Evolutionary conservation across 1,284 basidiomycete species (phyloP).

Genomic region (Rhodotorula sp.): DNA sequence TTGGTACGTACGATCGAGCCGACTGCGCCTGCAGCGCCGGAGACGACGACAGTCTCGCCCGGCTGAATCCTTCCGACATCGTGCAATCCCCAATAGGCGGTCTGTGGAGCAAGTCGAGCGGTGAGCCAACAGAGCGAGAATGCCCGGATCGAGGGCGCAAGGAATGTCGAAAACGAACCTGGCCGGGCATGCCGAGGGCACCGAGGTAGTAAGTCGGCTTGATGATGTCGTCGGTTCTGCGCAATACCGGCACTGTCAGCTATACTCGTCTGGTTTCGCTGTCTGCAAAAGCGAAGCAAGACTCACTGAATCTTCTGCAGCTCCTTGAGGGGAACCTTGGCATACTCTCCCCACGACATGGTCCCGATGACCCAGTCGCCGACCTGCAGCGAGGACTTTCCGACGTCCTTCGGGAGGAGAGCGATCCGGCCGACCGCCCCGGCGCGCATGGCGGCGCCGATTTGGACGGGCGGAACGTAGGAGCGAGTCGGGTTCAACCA

Average conservation of each 20-base stretch:
- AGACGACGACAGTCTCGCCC: conserved; percentile 79
- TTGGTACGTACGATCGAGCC: conserved; percentile 45
- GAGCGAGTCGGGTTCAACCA: conserved; percentile 41
- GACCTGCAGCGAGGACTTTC: conserved; percentile 11
- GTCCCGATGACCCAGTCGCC: conserved; percentile 35
- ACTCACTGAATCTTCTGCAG: conserved; percentile 33
- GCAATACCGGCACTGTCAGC: not conserved
- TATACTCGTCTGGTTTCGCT: too few relatives aligned
- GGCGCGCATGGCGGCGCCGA: conserved; percentile 42
- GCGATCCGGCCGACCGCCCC: conserved; percentile 37
- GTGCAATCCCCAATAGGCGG: conserved; percentile 64
- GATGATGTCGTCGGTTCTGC: conserved; percentile 10
- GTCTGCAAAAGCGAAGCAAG: not conserved
- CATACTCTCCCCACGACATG: conserved; percentile 40
- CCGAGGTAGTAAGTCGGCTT: conserved; percentile 46
- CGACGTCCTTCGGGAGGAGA: conserved; percentile 1
- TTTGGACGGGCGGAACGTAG: conserved; percentile 41
- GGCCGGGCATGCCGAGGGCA: conserved; percentile 45
- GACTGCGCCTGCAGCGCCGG: conserved; percentile 85
- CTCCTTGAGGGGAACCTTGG: conserved; percentile 32
- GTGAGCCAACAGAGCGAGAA: not conserved
- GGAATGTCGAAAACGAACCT: not conserved
- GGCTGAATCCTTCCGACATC: conserved; percentile 73
- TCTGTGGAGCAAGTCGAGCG: conserved; percentile 37
- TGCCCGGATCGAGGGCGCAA: not conserved